Conservation (phyloP, 176 grass and related monocot genomes). For the Carex myosuroides region DNA sequence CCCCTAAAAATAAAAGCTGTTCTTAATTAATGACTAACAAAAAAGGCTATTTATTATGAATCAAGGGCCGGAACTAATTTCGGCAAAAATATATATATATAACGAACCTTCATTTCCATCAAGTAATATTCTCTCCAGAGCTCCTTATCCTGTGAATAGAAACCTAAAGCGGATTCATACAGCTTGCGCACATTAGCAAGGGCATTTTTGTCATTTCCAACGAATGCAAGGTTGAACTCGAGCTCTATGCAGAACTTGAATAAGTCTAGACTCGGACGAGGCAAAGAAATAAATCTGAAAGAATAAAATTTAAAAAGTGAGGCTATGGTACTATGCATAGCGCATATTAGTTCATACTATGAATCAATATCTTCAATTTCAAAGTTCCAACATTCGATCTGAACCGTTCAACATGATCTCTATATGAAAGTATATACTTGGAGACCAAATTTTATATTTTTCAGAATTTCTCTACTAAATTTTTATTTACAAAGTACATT, state of each 20-base stretch:
- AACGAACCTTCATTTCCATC: slow-evolving; percentile 11
- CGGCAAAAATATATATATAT: too few species aligned
- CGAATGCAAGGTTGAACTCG: slow-evolving; percentile 1
- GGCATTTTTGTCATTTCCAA: slow-evolving; percentile 15
- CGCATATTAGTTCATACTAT: too few species aligned
- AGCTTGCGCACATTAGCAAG: slow-evolving; percentile 1
- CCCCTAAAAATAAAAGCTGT: background rate
- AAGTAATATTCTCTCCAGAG: slow-evolving; percentile 17
- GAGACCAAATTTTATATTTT: too few species aligned
- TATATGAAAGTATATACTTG: too few species aligned
- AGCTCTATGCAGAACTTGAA: slow-evolving; percentile 24
- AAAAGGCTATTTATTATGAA: background rate
- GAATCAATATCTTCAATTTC: too few species aligned
- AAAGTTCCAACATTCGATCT: too few species aligned
- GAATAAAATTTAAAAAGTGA: background rate
- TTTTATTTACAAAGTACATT: too few species aligned
- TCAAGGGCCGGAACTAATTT: background rate
- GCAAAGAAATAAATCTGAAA: slow-evolving; percentile 19
- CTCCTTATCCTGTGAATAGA: slow-evolving; percentile 22
- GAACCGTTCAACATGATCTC: too few species aligned
- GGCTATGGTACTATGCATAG: too few species aligned
- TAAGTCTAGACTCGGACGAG: slow-evolving; percentile 13
- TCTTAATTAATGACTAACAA: background rate
- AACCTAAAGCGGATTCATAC: slow-evolving; percentile 16
- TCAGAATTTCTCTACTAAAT: too few species aligned